Conservation (phyloP, 352 stramenopile genomes). For the Aphanomyces astaci region DNA sequence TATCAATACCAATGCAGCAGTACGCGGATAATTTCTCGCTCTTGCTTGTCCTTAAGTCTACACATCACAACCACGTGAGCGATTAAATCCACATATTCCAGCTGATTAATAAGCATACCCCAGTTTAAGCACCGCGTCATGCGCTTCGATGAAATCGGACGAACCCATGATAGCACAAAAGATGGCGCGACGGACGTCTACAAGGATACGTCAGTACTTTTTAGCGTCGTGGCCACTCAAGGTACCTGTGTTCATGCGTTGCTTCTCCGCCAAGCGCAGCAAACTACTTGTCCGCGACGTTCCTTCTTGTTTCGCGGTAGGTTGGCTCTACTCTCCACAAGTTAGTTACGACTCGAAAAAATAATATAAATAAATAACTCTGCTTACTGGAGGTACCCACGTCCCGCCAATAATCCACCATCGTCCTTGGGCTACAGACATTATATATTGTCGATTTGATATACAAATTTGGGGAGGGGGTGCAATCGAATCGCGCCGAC, state of each 20-base stretch:
- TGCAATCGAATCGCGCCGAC: no score
- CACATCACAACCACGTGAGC: neutral
- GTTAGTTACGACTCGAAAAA: no score
- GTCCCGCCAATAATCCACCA: conserved; percentile 96
- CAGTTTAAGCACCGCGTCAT: conserved; percentile 90
- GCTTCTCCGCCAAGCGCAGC: conserved; percentile 88
- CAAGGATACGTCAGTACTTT: neutral
- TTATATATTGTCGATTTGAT: conserved; percentile 38
- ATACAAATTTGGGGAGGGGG: no score
- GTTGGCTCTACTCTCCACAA: conserved; percentile 25
- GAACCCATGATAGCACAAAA: conserved; percentile 97
- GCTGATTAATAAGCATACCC: conserved; percentile 25
- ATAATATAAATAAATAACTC: neutral
- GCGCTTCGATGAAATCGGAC: conserved; percentile 92
- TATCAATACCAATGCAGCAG: conserved; percentile 89
- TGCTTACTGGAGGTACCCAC: conserved; percentile 72
- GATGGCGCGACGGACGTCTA: conserved; percentile 88
- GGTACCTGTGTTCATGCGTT: conserved; percentile 93
- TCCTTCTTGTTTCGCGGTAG: conserved; percentile 18
- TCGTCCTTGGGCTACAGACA: conserved; percentile 74
- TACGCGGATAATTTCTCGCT: conserved; percentile 92
- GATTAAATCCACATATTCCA: conserved; percentile 16
- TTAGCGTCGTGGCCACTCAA: neutral
- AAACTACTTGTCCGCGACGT: conserved; percentile 57
- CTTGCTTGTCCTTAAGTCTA: conserved; percentile 84